Conservation (phyloP, 495 filamentous ascomycete species). For the Hyaloscypha bicolor region DNA sequence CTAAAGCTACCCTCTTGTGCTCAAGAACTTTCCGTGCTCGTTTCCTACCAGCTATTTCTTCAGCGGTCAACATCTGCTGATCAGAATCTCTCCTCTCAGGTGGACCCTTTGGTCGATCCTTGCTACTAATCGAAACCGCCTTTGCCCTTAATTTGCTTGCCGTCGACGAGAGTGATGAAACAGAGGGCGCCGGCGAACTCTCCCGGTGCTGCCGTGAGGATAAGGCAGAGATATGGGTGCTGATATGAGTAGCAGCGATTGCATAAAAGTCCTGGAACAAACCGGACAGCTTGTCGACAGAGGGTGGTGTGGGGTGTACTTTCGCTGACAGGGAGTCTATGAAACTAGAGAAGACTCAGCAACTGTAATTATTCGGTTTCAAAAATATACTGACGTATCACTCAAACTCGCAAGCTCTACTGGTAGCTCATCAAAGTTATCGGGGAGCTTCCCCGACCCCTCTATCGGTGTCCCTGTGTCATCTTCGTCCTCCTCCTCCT, state of each 20-base stretch:
- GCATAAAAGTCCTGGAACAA: slow-evolving; percentile 95
- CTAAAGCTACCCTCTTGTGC: slow-evolving; percentile 70
- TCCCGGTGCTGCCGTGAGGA: slow-evolving; percentile 74
- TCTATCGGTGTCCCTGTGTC: slow-evolving; percentile 49
- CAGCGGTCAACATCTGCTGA: slow-evolving; percentile 90
- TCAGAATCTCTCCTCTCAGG: slow-evolving; percentile 47
- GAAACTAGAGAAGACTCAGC: slow-evolving; percentile 58
- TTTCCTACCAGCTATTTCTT: slow-evolving; percentile 78
- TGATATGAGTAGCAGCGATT: slow-evolving; percentile 78
- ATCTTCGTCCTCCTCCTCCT: slow-evolving; percentile 54
- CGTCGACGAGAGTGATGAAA: slow-evolving; percentile 52
- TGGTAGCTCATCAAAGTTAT: slow-evolving; percentile 82
- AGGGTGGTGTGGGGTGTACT: slow-evolving; percentile 80
- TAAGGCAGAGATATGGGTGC: slow-evolving; percentile 82
- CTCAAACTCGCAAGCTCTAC: slow-evolving; percentile 88
- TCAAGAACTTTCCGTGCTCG: slow-evolving; percentile 77
- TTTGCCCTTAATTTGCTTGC: slow-evolving; percentile 53
- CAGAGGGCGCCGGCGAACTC: slow-evolving; percentile 47
- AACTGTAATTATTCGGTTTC: not conserved
- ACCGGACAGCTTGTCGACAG: slow-evolving; percentile 79
- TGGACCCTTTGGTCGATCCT: slow-evolving; percentile 47
- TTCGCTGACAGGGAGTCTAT: slow-evolving; percentile 88
- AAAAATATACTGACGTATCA: slow-evolving; percentile 66
- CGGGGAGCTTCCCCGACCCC: slow-evolving; percentile 54
- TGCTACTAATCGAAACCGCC: slow-evolving; percentile 51